Evolutionary conservation across 2,329 filamentous ascomycete genomes (phyloP).

Genomic region (Escovopsis sp.): DNA sequence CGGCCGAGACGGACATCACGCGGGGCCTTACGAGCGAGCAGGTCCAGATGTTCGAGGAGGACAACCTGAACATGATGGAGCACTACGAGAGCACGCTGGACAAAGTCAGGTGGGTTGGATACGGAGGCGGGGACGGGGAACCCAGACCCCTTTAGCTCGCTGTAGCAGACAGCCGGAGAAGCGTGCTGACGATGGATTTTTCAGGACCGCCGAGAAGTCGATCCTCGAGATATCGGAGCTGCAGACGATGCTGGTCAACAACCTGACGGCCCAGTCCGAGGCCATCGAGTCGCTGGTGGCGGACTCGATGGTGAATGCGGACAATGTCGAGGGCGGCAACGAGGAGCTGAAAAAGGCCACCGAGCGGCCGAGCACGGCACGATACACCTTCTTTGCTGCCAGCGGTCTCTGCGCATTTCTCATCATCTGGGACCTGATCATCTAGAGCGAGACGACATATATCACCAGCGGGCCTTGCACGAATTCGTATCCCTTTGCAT

Average conservation of each 20-base stretch:
- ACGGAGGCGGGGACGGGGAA: not conserved
- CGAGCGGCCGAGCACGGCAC: constrained; percentile 55
- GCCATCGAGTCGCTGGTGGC: constrained; percentile 79
- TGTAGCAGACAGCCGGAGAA: no score
- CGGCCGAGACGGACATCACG: constrained; percentile 7
- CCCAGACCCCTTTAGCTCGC: no score
- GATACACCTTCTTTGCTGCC: constrained; percentile 69
- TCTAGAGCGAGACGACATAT: constrained; percentile 17
- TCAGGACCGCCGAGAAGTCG: constrained; percentile 74
- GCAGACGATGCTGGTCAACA: constrained; percentile 75
- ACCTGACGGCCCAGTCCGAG: constrained; percentile 72
- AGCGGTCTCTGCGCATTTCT: constrained; percentile 60
- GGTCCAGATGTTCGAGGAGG: constrained; percentile 81
- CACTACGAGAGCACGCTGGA: constrained; percentile 89
- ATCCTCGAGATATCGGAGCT: constrained; percentile 85
- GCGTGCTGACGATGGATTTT: not conserved
- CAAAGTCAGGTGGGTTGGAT: constrained; percentile 65
- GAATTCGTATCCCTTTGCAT: no score
- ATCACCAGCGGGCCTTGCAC: not conserved
- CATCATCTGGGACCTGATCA: constrained; percentile 62
- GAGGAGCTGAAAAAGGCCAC: constrained; percentile 77
- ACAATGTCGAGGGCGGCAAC: constrained; percentile 83
- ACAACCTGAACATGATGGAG: constrained; percentile 83
- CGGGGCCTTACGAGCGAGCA: constrained; percentile 66
- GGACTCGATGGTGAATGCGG: constrained; percentile 66